phyloP scores from a whole-genome alignment of 139 green algal species.

The Penium margaritaceum region DNA sequence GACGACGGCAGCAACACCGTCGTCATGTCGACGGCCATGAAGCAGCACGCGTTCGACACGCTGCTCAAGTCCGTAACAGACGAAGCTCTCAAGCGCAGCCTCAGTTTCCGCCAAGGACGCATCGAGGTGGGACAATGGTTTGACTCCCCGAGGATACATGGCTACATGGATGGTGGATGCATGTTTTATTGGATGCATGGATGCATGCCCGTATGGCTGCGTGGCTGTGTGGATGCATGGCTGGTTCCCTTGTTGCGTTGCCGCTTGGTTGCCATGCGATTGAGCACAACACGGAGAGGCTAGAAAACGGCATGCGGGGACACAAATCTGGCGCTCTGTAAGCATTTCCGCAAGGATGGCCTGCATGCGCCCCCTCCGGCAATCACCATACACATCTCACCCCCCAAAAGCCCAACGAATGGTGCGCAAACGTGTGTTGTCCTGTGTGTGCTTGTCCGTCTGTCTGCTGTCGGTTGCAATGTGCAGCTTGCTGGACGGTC shows the following conservation, averaged over 20 bases:
- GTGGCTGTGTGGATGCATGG: background rate
- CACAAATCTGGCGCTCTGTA: too few relatives aligned
- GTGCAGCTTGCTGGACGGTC: background rate
- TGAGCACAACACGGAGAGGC: too few relatives aligned
- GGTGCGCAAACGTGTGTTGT: background rate
- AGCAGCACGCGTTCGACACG: slow-evolving; percentile 27
- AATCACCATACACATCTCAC: background rate
- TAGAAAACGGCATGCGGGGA: too few relatives aligned
- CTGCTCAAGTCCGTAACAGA: slow-evolving; percentile 19
- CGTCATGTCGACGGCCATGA: slow-evolving; percentile 23
- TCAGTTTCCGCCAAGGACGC: slow-evolving; percentile 15
- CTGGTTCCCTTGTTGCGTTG: background rate
- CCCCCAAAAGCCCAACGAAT: background rate
- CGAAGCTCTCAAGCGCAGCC: slow-evolving; percentile 1
- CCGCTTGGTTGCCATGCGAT: background rate
- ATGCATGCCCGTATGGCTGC: too few relatives aligned
- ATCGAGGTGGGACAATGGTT: slow-evolving; percentile 35
- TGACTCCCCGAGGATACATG: too few relatives aligned
- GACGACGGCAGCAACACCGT: slow-evolving; percentile 19
- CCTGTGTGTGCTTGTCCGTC: background rate
- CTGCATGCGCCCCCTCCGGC: background rate
- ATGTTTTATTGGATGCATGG: too few relatives aligned
- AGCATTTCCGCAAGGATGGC: too few relatives aligned
- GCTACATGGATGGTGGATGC: too few relatives aligned
- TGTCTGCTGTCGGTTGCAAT: background rate